These are phyloP conservation scores for Chlamydomonas incerta DNA, from an alignment of 139 green algal genomes.

Conservation along the genomic window DNA sequence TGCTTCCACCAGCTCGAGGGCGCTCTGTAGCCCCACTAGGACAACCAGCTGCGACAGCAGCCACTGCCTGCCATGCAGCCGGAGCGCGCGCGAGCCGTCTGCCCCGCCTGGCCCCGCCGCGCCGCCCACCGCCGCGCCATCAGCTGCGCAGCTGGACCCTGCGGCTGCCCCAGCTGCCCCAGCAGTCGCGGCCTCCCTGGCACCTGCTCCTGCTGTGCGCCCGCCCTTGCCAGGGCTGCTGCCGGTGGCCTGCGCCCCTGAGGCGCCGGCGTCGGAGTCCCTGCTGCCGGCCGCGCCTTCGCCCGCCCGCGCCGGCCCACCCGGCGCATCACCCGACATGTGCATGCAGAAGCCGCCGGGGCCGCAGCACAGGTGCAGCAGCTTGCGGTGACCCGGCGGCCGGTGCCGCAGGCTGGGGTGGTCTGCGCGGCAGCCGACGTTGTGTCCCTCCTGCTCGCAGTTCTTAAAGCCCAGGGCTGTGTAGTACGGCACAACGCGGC, in stretches of 20 bases:
- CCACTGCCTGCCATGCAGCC: background rate
- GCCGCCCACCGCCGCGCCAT: too few relatives aligned
- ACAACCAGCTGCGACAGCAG: too few relatives aligned
- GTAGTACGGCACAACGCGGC: background rate
- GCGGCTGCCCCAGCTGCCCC: too few relatives aligned
- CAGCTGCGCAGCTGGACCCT: too few relatives aligned
- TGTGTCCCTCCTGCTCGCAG: background rate
- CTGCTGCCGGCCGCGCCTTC: too few relatives aligned
- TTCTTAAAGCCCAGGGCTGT: background rate
- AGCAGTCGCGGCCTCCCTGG: too few relatives aligned
- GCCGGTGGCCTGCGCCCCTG: too few relatives aligned
- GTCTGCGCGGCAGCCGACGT: background rate
- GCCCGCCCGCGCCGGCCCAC: too few relatives aligned
- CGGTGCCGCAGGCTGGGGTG: background rate
- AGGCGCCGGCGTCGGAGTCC: too few relatives aligned
- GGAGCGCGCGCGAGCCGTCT: background rate
- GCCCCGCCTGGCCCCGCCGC: background rate
- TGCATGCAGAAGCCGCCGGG: background rate
- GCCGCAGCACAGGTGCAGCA: constrained; percentile 20
- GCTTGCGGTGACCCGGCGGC: background rate
- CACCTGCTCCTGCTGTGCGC: too few relatives aligned
- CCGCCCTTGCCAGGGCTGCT: too few relatives aligned
- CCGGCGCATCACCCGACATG: too few relatives aligned
- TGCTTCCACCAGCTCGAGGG: background rate
- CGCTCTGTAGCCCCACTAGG: background rate